Evolutionary conservation across 176 grass and related monocot genomes (phyloP).

Genomic region (Raddia guianensis): DNA sequence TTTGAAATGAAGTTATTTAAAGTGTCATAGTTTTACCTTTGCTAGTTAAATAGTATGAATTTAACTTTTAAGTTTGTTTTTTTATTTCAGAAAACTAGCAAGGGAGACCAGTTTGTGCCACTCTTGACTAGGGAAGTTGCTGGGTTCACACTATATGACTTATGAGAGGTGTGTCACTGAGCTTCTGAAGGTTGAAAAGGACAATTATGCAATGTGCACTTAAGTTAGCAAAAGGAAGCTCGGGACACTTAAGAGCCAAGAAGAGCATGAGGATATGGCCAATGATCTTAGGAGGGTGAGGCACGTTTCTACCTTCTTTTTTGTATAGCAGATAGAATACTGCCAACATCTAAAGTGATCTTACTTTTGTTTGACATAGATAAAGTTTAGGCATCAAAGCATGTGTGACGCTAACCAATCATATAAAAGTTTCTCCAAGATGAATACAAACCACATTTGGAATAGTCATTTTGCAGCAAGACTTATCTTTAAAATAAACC

Average conservation of each 20-base stretch:
- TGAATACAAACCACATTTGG: constrained; percentile 25
- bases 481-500: constrained; percentile 39
- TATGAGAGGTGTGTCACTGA: constrained; percentile 40
- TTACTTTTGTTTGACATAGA: constrained; percentile 33
- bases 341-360: constrained; percentile 24
- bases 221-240: constrained; percentile 52
- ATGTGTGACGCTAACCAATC: constrained; percentile 28
- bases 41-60: not conserved
- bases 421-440: constrained; percentile 33
- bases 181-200: constrained; percentile 41
- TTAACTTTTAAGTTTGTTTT: not conserved
- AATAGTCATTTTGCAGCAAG: constrained; percentile 5
- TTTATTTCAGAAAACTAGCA: constrained; percentile 48
- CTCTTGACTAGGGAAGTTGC: constrained; percentile 40
- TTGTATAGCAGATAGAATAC: constrained; percentile 22
- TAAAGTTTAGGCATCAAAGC: constrained; percentile 42
- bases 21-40: not conserved
- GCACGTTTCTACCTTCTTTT: constrained; percentile 43
- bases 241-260: constrained; percentile 48
- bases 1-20: not conserved
- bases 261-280: constrained; percentile 48
- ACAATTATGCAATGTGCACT: constrained; percentile 42
- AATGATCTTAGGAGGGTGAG: constrained; percentile 59
- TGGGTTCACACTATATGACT: constrained; percentile 40
- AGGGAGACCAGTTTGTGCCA: constrained; percentile 19